phyloP scores from a whole-genome alignment of 2,329 filamentous ascomycete genomes.

The Calonectria fujianensis region DNA sequence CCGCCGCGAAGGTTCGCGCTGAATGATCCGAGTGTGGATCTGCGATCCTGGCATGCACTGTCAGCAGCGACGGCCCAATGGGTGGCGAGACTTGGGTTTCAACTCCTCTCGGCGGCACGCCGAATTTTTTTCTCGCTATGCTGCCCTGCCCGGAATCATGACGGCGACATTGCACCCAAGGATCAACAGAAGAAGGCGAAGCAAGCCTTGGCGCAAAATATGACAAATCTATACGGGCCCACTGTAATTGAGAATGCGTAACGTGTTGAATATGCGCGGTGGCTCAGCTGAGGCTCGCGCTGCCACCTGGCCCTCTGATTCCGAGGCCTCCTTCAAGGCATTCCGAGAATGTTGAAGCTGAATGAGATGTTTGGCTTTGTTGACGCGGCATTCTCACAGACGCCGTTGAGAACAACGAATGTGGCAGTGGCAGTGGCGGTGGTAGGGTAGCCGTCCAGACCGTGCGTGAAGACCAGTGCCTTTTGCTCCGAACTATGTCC shows the following conservation, averaged over 20 bases:
- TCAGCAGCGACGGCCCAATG: not conserved
- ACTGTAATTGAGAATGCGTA: not conserved
- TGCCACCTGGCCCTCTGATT: not conserved
- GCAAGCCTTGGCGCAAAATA: not conserved
- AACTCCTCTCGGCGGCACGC: not conserved
- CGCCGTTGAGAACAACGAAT: not conserved
- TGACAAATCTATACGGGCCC: not conserved
- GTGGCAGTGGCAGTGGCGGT: not conserved
- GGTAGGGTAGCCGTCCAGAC: not conserved
- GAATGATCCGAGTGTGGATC: not conserved
- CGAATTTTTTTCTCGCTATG: not conserved
- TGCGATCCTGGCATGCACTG: not conserved
- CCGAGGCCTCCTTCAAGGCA: not conserved
- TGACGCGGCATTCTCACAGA: not conserved
- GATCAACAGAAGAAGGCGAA: not conserved
- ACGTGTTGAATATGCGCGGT: not conserved
- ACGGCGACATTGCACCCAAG: not conserved
- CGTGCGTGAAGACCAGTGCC: not conserved
- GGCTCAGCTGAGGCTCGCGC: not conserved
- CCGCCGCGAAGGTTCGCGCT: not conserved
- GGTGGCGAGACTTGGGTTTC: not conserved
- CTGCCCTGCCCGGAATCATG: not conserved
- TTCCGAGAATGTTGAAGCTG: not conserved
- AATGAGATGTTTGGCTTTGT: not conserved
- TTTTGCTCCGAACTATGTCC: not conserved